phyloP scores from a whole-genome alignment of 345 rosid species.

The Populus ilicifolia region DNA sequence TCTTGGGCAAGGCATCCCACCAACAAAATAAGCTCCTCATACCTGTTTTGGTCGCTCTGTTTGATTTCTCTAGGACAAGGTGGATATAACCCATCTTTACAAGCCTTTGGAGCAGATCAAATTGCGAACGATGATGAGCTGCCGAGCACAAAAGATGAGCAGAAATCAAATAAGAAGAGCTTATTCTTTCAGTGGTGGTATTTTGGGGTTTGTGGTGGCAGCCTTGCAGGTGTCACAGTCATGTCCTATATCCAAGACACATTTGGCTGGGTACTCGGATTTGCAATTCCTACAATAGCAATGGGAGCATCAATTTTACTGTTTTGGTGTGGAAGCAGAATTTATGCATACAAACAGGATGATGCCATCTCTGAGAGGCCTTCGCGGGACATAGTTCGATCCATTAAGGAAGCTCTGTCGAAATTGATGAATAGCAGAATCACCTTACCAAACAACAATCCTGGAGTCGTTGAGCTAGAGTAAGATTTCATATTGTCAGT shows the following conservation, averaged over 20 bases:
- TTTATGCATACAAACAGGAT: conserved; percentile 41
- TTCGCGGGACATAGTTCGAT: conserved; percentile 22
- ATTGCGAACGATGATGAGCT: conserved; percentile 46
- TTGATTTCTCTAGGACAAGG: conserved; percentile 80
- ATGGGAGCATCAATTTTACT: conserved; percentile 55
- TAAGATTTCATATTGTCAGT: conserved; percentile 36
- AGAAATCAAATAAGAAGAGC: conserved; percentile 44
- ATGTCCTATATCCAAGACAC: conserved; percentile 90
- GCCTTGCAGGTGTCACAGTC: conserved; percentile 77
- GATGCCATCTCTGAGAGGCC: conserved; percentile 17
- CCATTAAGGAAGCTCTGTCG: conserved; percentile 34
- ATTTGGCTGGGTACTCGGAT: conserved; percentile 87
- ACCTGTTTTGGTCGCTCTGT: conserved; percentile 68
- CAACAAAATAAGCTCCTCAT: conserved; percentile 37
- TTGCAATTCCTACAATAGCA: conserved; percentile 68
- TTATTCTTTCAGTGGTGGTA: conserved; percentile 92
- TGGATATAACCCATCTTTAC: conserved; percentile 80
- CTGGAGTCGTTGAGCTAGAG: conserved; percentile 64
- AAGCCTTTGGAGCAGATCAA: conserved; percentile 94
- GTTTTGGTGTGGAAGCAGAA: conserved; percentile 55
- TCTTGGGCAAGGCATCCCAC: conserved; percentile 44
- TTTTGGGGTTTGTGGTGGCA: conserved; percentile 79
- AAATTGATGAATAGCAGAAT: conserved; percentile 30
- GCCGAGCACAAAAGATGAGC: conserved; percentile 38
- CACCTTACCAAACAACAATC: conserved; percentile 35